phyloP scores from a whole-genome alignment of 306 rosid species.

The Lathyrus tuberosus region DNA sequence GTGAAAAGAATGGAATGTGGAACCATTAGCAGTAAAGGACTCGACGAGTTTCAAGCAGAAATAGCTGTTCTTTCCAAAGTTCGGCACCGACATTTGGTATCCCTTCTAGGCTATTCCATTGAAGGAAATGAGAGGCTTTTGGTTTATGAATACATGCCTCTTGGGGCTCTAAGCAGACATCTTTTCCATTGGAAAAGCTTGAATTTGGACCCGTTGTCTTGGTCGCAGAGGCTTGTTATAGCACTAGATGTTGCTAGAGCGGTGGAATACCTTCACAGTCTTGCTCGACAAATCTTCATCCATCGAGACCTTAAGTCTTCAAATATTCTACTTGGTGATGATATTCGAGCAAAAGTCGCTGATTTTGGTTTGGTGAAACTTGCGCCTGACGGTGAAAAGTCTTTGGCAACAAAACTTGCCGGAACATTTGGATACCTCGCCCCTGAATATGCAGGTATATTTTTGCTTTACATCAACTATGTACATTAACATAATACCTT shows the following conservation, averaged over 20 bases:
- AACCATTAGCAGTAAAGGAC: slow-evolving; percentile 52
- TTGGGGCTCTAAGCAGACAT: slow-evolving; percentile 81
- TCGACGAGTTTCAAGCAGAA: slow-evolving; percentile 77
- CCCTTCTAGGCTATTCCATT: slow-evolving; percentile 64
- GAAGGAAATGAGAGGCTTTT: slow-evolving; percentile 76
- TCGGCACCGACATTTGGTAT: slow-evolving; percentile 78
- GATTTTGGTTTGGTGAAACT: slow-evolving; percentile 91
- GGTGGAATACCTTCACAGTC: slow-evolving; percentile 71
- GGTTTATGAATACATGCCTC: slow-evolving; percentile 76
- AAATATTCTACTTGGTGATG: slow-evolving; percentile 67
- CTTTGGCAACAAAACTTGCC: slow-evolving; percentile 72
- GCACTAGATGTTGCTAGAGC: slow-evolving; percentile 87
- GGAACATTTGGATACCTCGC: slow-evolving; percentile 93
- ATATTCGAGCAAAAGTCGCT: slow-evolving; percentile 73
- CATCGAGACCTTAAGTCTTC: slow-evolving; percentile 86
- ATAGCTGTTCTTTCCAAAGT: slow-evolving; percentile 78
- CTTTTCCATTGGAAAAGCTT: slow-evolving; percentile 77
- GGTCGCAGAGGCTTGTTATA: slow-evolving; percentile 69
- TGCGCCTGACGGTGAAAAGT: slow-evolving; percentile 76
- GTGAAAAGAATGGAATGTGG: slow-evolving; percentile 91
- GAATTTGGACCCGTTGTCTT: slow-evolving; percentile 65
- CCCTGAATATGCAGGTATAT: slow-evolving; percentile 83
- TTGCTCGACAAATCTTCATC: slow-evolving; percentile 71
- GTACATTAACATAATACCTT: no score
- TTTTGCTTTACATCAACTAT: slow-evolving; percentile 7